Base-by-base conservation (phyloP, 1,139 yeast species). In the Blastobotrys buckinghamii region DNA sequence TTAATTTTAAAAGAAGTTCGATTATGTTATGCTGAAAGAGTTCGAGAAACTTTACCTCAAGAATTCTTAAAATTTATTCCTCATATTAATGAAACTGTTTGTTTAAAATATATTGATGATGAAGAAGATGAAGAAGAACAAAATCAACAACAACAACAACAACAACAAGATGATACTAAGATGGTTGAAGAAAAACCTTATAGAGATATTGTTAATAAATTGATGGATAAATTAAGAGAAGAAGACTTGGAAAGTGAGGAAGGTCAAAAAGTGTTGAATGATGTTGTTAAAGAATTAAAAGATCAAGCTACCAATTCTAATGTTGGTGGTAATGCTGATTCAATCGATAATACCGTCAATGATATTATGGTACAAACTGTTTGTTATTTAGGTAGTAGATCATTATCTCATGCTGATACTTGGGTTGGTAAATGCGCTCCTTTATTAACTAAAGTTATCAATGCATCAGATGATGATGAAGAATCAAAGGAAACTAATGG, bases 301-400 rank as follows among this genome's bases (percentile, higher is more conserved):
- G 67, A 65, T 17, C 62, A 63, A 38, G 51, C 59, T 42, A 50
- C 59, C 12, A 52, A 50, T 16, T 56, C 52, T 27, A 49, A 55
- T 20, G 66, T 67, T 10, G 63, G 64, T 6, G 56, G 50, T 42
- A 50, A 61, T 50, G 61, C 59, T 20, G 58, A 64, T 1, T 67
- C 77, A 62, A 53, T 78, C 56, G 70, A 75, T 56, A 66, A 75
- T 55, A 70, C 82, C 52, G 64, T 80, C 38, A 72, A 84, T 39
- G 78, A 84, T 34, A 69, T 86, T 26, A 67, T 89, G 22, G 74
- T 84, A 56, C 90, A 87, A 60, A 75, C 85, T 0, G 75, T 88
- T 49, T 85, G 94, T 43, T 83, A 81, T 59, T 81, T 89, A 53
- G 97, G 97, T 24, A 84, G 88, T 42, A 78, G 97, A 62, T 89